Conservation (phyloP, 2,329 filamentous ascomycete genomes). For the Curvularia hawaiiensis region DNA sequence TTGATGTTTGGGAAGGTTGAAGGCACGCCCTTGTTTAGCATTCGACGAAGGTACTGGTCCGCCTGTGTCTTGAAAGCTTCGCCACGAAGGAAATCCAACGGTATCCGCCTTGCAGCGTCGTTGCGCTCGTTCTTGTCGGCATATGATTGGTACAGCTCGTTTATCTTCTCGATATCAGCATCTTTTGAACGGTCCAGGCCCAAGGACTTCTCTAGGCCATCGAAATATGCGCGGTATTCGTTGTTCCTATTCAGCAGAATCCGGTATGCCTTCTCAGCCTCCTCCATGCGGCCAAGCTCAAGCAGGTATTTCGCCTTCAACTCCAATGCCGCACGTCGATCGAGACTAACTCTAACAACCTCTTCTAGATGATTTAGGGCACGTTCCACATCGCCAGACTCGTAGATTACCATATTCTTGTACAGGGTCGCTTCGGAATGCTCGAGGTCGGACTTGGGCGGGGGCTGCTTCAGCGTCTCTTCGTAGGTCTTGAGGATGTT, state of each 20-base stretch:
- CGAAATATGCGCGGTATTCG: constrained; percentile 86
- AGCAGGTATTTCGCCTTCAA: constrained; percentile 82
- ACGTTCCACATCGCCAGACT: constrained; percentile 79
- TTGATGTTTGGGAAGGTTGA: constrained; percentile 98
- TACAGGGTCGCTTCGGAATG: constrained; percentile 94
- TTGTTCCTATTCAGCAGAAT: constrained; percentile 83
- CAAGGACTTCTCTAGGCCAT: constrained; percentile 72
- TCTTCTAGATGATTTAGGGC: constrained; percentile 86
- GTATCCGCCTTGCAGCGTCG: constrained; percentile 84
- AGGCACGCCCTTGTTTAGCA: constrained; percentile 90
- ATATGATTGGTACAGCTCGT: constrained; percentile 80
- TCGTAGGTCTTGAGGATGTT: constrained; percentile 91
- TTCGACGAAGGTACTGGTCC: constrained; percentile 77
- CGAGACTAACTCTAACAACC: constrained; percentile 76
- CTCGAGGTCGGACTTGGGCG: constrained; percentile 80
- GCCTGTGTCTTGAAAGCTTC: constrained; percentile 81
- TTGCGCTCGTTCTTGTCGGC: constrained; percentile 79
- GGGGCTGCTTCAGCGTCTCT: constrained; percentile 83
- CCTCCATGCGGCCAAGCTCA: constrained; percentile 75
- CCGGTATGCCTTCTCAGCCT: constrained; percentile 82
- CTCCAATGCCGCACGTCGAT: constrained; percentile 85
- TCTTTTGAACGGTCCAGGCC: constrained; percentile 66
- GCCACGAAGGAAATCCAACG: constrained; percentile 83
- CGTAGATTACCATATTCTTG: constrained; percentile 93
- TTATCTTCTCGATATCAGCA: constrained; percentile 70